These are phyloP conservation scores for Termitomyces titanicus DNA, from an alignment of 768 basidiomycete genomes.

Conservation along the genomic window DNA sequence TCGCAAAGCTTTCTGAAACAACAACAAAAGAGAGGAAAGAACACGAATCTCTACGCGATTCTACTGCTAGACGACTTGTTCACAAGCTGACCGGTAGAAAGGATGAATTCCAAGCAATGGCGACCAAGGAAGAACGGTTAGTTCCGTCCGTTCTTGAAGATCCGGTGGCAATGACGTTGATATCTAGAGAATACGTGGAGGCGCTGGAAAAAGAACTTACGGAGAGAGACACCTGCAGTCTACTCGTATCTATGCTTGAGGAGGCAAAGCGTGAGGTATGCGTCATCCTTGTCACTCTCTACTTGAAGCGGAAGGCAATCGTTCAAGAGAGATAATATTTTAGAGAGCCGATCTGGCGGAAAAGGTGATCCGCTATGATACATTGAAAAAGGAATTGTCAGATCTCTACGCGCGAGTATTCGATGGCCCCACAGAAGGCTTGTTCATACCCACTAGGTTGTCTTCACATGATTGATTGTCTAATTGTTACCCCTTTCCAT, in stretches of 20 bases:
- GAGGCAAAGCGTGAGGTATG: conserved; percentile 35
- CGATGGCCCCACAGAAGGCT: conserved; percentile 40
- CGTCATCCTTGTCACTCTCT: conserved; percentile 7
- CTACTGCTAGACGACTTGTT: conserved; percentile 33
- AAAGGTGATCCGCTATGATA: conserved; percentile 26
- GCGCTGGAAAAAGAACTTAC: conserved; percentile 39
- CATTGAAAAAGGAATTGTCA: conserved; percentile 31
- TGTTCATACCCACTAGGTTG: conserved; percentile 1
- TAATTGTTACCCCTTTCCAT: not conserved
- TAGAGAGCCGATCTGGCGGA: conserved; percentile 31
- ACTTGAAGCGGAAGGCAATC: not conserved
- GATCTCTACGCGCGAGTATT: conserved; percentile 38
- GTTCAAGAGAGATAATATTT: not conserved
- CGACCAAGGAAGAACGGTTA: conserved; percentile 43
- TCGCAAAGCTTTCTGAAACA: conserved; percentile 27
- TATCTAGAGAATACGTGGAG: conserved; percentile 40
- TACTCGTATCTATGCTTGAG: conserved; percentile 26
- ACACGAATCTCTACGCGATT: conserved; percentile 37
- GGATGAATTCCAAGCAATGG: conserved; percentile 38
- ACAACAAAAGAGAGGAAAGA: conserved; percentile 45
- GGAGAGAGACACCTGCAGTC: conserved; percentile 30
- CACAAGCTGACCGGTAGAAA: conserved; percentile 37
- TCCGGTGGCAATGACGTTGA: not conserved
- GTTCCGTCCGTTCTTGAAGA: conserved; percentile 1
- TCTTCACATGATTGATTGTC: not conserved